These are phyloP conservation scores for Boletus patriciae DNA, from an alignment of 768 basidiomycete genomes.

Conservation along the genomic window DNA sequence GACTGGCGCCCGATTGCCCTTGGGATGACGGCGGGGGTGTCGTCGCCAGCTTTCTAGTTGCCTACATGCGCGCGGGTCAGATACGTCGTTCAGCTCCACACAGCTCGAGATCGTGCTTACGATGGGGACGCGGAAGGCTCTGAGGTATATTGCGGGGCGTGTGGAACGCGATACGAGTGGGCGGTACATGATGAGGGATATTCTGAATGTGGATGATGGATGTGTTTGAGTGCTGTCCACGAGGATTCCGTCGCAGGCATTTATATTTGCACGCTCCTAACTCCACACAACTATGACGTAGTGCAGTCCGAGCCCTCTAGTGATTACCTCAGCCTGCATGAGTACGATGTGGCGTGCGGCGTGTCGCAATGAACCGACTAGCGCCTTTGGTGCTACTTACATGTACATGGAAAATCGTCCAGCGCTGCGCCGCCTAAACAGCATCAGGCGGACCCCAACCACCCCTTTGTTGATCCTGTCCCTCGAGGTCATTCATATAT, in stretches of 20 bases:
- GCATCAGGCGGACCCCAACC: too few relatives aligned
- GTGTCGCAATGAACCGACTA: too few relatives aligned
- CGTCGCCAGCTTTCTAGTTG: slow-evolving; percentile 17
- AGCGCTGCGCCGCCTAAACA: too few relatives aligned
- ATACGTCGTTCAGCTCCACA: not conserved
- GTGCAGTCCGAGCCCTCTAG: too few relatives aligned
- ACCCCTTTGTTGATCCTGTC: too few relatives aligned
- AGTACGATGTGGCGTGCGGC: too few relatives aligned
- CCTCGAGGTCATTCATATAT: too few relatives aligned
- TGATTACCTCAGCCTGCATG: too few relatives aligned
- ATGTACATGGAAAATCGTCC: too few relatives aligned
- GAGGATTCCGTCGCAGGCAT: not conserved
- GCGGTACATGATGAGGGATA: slow-evolving; percentile 15
- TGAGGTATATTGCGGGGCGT: slow-evolving; percentile 15
- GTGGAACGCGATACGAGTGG: slow-evolving; percentile 6
- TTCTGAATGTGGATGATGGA: not conserved
- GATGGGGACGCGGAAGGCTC: not conserved
- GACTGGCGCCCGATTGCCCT: slow-evolving; percentile 2
- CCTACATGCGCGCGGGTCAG: slow-evolving; percentile 5
- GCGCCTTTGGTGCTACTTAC: too few relatives aligned
- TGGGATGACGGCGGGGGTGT: slow-evolving; percentile 13
- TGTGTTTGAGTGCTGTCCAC: not conserved
- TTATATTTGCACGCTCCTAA: not conserved
- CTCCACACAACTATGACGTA: not conserved
- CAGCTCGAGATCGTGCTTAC: slow-evolving; percentile 3